Conservation (phyloP, 1,284 basidiomycete genomes). For the Takashimella koratensis region DNA sequence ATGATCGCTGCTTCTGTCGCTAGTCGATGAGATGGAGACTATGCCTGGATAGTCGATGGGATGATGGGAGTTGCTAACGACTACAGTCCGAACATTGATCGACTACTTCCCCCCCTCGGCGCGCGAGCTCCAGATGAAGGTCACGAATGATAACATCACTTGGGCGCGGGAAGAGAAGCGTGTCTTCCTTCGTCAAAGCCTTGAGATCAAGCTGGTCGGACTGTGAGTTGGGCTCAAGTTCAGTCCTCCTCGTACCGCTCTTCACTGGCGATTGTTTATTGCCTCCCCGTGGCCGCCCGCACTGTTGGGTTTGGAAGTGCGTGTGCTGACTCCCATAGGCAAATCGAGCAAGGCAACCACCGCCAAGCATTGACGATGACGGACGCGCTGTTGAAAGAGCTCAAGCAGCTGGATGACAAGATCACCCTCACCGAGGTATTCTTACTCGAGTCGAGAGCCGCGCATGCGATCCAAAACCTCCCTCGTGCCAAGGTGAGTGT, state of each 20-base stretch:
- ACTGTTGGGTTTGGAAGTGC: background rate
- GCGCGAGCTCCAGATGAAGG: conserved; percentile 74
- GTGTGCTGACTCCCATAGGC: conserved; percentile 50
- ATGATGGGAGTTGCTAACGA: too few relatives aligned
- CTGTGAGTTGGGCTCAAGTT: conserved; percentile 57
- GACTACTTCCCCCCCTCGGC: conserved; percentile 80
- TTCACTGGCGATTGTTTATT: too few relatives aligned
- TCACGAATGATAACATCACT: conserved; percentile 82
- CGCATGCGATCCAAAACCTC: conserved; percentile 85
- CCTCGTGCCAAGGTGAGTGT: conserved; percentile 77
- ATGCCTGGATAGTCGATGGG: too few relatives aligned
- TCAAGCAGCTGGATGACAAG: conserved; percentile 94
- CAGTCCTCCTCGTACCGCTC: too few relatives aligned
- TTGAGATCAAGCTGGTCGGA: conserved; percentile 83
- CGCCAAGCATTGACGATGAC: conserved; percentile 78
- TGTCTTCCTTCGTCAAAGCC: conserved; percentile 90
- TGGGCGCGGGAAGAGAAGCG: conserved; percentile 93
- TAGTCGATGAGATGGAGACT: background rate
- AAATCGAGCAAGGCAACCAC: conserved; percentile 74
- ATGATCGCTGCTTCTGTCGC: background rate
- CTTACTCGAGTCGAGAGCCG: conserved; percentile 85
- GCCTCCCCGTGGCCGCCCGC: background rate
- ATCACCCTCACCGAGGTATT: conserved; percentile 97
- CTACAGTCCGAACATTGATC: conserved; percentile 80
- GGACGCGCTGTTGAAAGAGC: conserved; percentile 78